A percentile compares a stretch with the other conserved stretches of the same genome.
These are phyloP conservation scores for Claviceps sp. DNA, from an alignment of 2,329 filamentous ascomycete genomes.

Conservation along the genomic window DNA sequence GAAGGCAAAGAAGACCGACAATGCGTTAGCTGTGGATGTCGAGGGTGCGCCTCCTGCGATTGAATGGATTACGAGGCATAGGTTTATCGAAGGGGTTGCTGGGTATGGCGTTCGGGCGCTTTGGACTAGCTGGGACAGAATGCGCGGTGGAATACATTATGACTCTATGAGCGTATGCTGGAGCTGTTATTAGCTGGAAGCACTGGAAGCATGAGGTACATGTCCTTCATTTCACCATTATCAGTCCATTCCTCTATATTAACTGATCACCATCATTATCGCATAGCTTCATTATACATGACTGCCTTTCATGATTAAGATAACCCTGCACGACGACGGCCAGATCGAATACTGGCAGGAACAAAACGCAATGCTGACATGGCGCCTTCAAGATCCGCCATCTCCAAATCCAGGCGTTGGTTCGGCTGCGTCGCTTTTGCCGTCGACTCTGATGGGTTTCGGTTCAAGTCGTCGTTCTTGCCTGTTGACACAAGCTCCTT, in stretches of 20 bases:
- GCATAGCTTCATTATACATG: conserved; percentile 10
- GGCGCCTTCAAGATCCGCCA: conserved; percentile 50
- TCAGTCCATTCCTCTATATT: conserved; percentile 15
- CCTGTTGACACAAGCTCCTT: conserved; percentile 4
- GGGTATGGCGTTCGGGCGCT: conserved; percentile 9
- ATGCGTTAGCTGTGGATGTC: conserved; percentile 89
- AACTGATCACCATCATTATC: conserved; percentile 17
- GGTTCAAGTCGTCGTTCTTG: conserved; percentile 9
- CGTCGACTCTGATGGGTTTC: conserved; percentile 8
- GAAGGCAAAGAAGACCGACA: conserved; percentile 72
- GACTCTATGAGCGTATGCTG: neutral
- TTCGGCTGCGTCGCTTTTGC: conserved; percentile 9
- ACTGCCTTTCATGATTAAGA: conserved; percentile 26
- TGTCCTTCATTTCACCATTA: conserved; percentile 20
- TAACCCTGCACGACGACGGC: conserved; percentile 42
- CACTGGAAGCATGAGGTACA: conserved; percentile 20
- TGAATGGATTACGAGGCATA: conserved; percentile 23
- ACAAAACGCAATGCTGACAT: conserved; percentile 64
- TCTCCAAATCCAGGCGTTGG: conserved; percentile 31
- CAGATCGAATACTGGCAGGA: conserved; percentile 53
- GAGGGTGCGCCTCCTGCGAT: conserved; percentile 79
- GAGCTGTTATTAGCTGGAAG: neutral
- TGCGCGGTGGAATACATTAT: neutral
- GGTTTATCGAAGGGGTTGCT: neutral
- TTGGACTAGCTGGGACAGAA: neutral